These are phyloP conservation scores for Neurospora sublineolata DNA, from an alignment of 495 filamentous ascomycete genomes.

Conservation along the genomic window DNA sequence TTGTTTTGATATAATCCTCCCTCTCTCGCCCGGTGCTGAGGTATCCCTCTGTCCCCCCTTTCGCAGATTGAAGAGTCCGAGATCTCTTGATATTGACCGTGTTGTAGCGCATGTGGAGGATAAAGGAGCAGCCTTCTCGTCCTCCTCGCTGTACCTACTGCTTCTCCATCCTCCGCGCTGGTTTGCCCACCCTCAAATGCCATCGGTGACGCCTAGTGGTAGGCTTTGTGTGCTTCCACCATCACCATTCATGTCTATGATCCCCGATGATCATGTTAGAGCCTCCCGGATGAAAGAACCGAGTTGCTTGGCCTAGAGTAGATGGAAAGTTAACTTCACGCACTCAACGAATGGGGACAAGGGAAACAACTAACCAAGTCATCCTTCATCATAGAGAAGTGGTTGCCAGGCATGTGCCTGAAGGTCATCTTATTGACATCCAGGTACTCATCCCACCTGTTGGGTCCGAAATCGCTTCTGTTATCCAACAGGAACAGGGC, in stretches of 20 bases:
- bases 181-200: not conserved
- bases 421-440: constrained; percentile 51
- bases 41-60: not conserved
- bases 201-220: not conserved
- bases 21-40: not conserved
- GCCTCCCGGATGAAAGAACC: constrained; percentile 29
- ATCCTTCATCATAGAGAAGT: constrained; percentile 63
- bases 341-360: not conserved
- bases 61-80: not conserved
- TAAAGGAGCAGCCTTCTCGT: not conserved
- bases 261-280: not conserved
- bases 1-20: too few relatives aligned
- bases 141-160: not conserved
- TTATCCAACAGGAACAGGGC: constrained; percentile 72
- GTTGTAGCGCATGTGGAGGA: not conserved
- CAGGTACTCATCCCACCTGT: constrained; percentile 69
- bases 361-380: constrained; percentile 32
- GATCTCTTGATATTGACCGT: not conserved
- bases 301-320: constrained; percentile 28
- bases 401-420: constrained; percentile 53
- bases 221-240: too few relatives aligned
- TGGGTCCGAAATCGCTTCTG: constrained; percentile 63
- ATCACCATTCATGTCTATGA: too few relatives aligned
- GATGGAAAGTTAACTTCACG: not conserved
- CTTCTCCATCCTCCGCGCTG: not conserved